These are phyloP conservation scores for Lasiosphaeria miniovina DNA, from an alignment of 495 filamentous ascomycete species.

Conservation along the genomic window DNA sequence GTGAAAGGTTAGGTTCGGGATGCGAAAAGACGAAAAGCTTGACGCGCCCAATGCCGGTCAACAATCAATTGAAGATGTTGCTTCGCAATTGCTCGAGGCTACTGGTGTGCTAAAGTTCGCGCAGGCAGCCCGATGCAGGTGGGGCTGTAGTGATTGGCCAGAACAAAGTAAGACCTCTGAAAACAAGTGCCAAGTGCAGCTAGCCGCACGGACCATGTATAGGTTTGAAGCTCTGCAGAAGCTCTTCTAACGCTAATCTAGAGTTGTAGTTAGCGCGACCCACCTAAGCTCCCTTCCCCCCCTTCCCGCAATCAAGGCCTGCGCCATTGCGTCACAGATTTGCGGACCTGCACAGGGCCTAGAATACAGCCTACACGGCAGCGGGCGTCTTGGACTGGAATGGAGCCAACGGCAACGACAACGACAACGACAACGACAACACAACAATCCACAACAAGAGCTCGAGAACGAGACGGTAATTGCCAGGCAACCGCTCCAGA, in stretches of 20 bases:
- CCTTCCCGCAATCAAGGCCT: conserved; percentile 8
- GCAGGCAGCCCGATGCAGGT: not conserved
- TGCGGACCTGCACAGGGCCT: not conserved
- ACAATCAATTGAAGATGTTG: too few relatives aligned
- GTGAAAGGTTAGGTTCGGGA: too few relatives aligned
- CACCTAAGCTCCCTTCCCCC: conserved; percentile 18
- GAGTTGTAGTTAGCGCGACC: not conserved
- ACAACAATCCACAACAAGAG: too few relatives aligned
- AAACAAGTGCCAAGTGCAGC: not conserved
- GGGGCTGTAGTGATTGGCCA: not conserved
- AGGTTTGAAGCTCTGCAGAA: too few relatives aligned
- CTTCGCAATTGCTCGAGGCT: not conserved
- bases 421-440: too few relatives aligned
- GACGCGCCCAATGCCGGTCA: too few relatives aligned
- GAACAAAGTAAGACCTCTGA: not conserved
- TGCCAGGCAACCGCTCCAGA: too few relatives aligned
- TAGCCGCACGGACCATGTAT: not conserved
- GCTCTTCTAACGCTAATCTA: not conserved
- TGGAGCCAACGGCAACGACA: too few relatives aligned
- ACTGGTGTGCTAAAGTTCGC: not conserved
- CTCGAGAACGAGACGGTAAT: too few relatives aligned
- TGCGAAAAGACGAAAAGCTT: too few relatives aligned
- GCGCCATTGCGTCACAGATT: conserved; percentile 31
- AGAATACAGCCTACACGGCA: not conserved
- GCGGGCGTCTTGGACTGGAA: too few relatives aligned